Conservation (phyloP, 139 green algal genomes). For the Desmodesmus armatus region DNA sequence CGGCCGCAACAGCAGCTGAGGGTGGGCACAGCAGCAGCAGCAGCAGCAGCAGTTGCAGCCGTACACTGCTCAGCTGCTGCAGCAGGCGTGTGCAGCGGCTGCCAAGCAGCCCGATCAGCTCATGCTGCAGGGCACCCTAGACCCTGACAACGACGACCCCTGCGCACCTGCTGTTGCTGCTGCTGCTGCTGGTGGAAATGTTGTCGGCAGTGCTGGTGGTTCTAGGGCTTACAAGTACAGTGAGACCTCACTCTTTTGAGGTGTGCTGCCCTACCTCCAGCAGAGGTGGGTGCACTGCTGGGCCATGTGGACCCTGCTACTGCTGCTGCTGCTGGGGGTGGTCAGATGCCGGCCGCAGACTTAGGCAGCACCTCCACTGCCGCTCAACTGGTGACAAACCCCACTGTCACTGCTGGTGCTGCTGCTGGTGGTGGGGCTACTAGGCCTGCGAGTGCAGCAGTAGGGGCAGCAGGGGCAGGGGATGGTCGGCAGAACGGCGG, state of each 20-base stretch:
- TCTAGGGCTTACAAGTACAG: too few species aligned
- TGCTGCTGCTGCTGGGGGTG: too few species aligned
- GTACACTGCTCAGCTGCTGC: not conserved
- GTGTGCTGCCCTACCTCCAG: too few species aligned
- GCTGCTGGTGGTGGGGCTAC: not conserved
- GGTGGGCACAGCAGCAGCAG: not conserved
- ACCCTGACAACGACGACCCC: not conserved
- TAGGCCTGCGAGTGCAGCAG: not conserved
- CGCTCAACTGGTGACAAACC: too few species aligned
- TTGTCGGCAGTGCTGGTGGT: too few species aligned
- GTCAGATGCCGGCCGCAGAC: too few species aligned
- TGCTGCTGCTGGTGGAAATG: not conserved
- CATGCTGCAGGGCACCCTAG: not conserved
- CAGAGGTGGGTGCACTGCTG: too few species aligned
- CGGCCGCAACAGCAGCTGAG: not conserved
- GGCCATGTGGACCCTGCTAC: too few species aligned
- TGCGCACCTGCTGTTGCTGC: not conserved
- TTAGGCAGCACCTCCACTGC: too few species aligned
- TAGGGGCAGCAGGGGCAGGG: slow-evolving; percentile 7
- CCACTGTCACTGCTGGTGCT: not conserved
- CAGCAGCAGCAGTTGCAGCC: slow-evolving; percentile 3
- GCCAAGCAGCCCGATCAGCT: not conserved
- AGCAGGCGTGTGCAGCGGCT: too few species aligned
- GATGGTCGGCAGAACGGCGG: not conserved
- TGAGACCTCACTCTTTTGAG: too few species aligned